Percentiles rank a stretch among this genome's conserved stretches.
Evolutionary conservation across 129 eudicot genomes (phyloP).

Genomic region (Flaveria linearis): DNA sequence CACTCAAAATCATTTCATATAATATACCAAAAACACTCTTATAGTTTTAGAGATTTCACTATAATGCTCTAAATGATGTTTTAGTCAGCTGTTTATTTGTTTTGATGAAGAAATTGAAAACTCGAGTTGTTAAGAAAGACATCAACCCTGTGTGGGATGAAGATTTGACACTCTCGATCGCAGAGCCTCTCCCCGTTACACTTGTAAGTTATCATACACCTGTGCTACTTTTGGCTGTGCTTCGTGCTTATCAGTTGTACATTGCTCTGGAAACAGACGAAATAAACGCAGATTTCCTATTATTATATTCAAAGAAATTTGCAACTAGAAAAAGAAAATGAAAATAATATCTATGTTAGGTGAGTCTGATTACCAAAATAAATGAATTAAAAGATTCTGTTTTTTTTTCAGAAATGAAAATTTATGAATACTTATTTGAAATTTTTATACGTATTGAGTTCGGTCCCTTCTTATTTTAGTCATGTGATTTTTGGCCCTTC

Average conservation of each 20-base stretch:
- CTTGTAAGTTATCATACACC: conserved; percentile 44
- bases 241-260: not conserved
- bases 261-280: not conserved
- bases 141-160: conserved; percentile 90
- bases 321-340: no score
- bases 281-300: not conserved
- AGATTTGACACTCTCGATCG: conserved; percentile 62
- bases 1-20: no score
- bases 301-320: no score
- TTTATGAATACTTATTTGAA: accelerated
- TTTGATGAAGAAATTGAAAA: conserved; percentile 68
- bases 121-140: conserved; percentile 64
- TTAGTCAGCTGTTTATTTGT: not conserved
- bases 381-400: no score
- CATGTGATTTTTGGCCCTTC: no score
- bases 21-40: no score
- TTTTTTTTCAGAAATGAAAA: no score
- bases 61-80: not conserved
- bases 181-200: conserved; percentile 59
- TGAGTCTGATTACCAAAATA: no score
- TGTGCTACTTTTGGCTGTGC: not conserved
- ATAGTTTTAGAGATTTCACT: no score
- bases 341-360: no score
- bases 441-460: no score
- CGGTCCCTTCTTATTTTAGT: no score